A percentile compares a stretch with the other conserved stretches of the same genome.
phyloP scores from a whole-genome alignment of 768 basidiomycete genomes.

The Phylloporus sp. region DNA sequence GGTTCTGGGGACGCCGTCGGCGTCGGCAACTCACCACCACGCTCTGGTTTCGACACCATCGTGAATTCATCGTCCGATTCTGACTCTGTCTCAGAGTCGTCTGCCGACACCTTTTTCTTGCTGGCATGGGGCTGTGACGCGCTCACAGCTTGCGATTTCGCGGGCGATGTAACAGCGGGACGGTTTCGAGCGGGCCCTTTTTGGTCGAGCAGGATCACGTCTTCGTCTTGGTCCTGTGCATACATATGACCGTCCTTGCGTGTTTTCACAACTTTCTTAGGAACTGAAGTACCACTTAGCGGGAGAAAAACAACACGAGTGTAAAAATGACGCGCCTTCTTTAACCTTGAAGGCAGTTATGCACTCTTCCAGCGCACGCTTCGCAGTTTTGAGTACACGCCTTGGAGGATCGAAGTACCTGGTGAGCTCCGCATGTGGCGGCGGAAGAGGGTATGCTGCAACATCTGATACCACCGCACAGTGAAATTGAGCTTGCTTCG shows the following conservation, averaged over 20 bases:
- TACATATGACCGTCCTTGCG: constrained; percentile 62
- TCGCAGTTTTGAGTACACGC: constrained; percentile 58
- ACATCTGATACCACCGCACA: constrained; percentile 75
- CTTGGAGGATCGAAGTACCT: constrained; percentile 83
- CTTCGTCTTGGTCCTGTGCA: constrained; percentile 58
- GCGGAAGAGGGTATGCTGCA: constrained; percentile 71
- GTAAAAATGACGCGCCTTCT: constrained; percentile 47
- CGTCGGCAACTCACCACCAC: constrained; percentile 39
- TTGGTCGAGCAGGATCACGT: constrained; percentile 53
- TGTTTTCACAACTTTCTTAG: constrained; percentile 53
- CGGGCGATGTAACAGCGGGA: constrained; percentile 10
- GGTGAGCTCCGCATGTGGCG: constrained; percentile 78
- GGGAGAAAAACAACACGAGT: not conserved
- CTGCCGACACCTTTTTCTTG: constrained; percentile 16
- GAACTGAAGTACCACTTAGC: constrained; percentile 39
- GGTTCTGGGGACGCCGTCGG: constrained; percentile 50
- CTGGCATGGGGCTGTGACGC: constrained; percentile 1
- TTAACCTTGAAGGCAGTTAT: constrained; percentile 71
- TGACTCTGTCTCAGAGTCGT: constrained; percentile 55
- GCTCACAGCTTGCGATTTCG: constrained; percentile 4
- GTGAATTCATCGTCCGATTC: constrained; percentile 37
- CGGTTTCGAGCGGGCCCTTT: constrained; percentile 21
- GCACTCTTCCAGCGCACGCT: constrained; percentile 54
- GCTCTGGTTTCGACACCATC: constrained; percentile 13
- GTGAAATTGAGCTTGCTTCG: constrained; percentile 93